Percentiles rank a stretch among this genome's conserved stretches.
Evolutionary conservation across 768 basidiomycete genomes (phyloP).

Genomic region (Pisolithus sp.): DNA sequence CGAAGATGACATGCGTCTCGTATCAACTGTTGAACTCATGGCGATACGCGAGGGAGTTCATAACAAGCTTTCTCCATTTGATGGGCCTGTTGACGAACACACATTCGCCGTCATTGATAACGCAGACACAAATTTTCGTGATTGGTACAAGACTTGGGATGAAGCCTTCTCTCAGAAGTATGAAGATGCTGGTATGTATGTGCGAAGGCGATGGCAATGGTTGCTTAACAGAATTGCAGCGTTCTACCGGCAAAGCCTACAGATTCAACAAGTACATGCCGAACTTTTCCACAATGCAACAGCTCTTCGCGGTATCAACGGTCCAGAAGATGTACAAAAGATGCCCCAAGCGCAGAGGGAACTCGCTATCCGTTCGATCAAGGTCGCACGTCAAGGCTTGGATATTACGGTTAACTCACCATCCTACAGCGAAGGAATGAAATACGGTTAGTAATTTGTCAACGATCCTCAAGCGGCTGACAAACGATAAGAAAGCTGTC

Average conservation of each 20-base stretch:
- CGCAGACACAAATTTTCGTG: constrained; percentile 71
- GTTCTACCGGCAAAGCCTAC: constrained; percentile 82
- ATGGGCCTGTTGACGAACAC: constrained; percentile 66
- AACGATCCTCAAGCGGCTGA: not conserved
- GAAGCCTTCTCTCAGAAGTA: constrained; percentile 74
- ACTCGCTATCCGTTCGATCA: constrained; percentile 76
- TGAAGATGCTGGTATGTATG: constrained; percentile 63
- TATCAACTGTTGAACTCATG: constrained; percentile 92
- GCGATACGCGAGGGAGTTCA: constrained; percentile 81
- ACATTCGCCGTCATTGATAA: constrained; percentile 67
- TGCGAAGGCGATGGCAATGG: constrained; percentile 1
- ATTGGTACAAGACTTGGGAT: constrained; percentile 82
- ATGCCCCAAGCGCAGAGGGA: constrained; percentile 77
- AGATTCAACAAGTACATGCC: constrained; percentile 86
- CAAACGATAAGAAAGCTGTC: constrained; percentile 48
- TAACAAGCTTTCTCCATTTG: constrained; percentile 73
- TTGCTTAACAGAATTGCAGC: constrained; percentile 33
- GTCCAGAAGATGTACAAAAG: constrained; percentile 78
- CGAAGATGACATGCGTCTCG: constrained; percentile 90
- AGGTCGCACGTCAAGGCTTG: constrained; percentile 71
- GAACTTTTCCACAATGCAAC: constrained; percentile 82
- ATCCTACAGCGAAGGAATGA: constrained; percentile 86
- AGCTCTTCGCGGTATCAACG: constrained; percentile 74
- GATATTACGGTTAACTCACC: constrained; percentile 83
- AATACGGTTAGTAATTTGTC: constrained; percentile 57